phyloP scores from a whole-genome alignment of 1,284 basidiomycete genomes.

The Melampsora abietis-canadensis region DNA sequence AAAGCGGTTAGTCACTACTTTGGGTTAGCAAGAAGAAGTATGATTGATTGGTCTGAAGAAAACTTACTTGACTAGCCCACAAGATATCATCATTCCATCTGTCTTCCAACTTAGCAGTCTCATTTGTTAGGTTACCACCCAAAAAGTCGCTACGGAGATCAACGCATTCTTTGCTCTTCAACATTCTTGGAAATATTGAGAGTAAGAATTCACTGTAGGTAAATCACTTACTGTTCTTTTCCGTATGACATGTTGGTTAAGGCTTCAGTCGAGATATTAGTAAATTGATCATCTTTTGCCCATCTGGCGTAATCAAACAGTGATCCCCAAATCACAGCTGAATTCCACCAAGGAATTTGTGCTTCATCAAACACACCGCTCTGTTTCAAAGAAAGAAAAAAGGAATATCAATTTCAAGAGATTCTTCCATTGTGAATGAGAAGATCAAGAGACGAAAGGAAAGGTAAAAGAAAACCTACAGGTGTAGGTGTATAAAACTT shows the following conservation, averaged over 20 bases:
- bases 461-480: not conserved
- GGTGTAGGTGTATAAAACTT: not conserved
- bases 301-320: not conserved
- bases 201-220: too few species aligned
- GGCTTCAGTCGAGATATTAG: not conserved
- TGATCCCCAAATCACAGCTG: not conserved
- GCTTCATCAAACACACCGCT: not conserved
- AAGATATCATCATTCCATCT: conserved; percentile 9
- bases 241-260: not conserved
- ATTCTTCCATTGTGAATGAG: not conserved
- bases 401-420: not conserved
- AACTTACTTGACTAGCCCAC: not conserved
- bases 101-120: not conserved
- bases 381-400: not conserved
- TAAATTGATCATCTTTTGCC: not conserved
- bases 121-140: not conserved
- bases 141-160: conserved; percentile 6
- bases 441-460: not conserved
- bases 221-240: conserved; percentile 3
- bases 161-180: too few species aligned
- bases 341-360: not conserved
- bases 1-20: not conserved
- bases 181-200: too few species aligned
- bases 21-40: not conserved
- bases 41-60: not conserved